These are phyloP conservation scores for Tarenaya hassleriana DNA, from an alignment of 345 rosid genomes.

Conservation along the genomic window DNA sequence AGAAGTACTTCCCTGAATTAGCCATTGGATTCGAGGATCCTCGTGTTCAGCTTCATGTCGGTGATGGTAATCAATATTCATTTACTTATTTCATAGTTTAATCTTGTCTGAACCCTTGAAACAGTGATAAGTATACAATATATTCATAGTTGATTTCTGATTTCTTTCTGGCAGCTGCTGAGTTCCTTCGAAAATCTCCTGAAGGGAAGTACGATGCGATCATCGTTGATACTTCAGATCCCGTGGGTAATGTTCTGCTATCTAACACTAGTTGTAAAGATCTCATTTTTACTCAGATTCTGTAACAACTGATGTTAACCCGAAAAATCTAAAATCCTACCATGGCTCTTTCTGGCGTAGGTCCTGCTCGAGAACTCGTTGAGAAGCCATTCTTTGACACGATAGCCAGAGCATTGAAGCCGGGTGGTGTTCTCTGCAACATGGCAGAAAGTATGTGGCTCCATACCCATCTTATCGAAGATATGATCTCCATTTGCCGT, in stretches of 20 bases:
- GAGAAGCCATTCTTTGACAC: constrained; percentile 92
- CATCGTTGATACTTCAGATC: constrained; percentile 94
- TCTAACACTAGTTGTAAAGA: no score
- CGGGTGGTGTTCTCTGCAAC: constrained; percentile 92
- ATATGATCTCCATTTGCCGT: constrained; percentile 62
- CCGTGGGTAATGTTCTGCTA: constrained; percentile 59
- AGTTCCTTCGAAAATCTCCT: constrained; percentile 57
- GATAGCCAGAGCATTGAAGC: constrained; percentile 69
- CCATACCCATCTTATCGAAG: constrained; percentile 88
- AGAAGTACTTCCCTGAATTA: constrained; percentile 74
- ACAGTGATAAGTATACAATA: neutral
- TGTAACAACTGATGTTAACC: no score
- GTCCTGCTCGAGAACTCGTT: constrained; percentile 92
- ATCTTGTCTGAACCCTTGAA: neutral
- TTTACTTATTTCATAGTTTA: neutral
- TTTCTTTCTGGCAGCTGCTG: constrained; percentile 55
- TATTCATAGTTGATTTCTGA: constrained; percentile 19
- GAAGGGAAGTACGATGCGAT: constrained; percentile 84
- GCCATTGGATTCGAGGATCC: constrained; percentile 91
- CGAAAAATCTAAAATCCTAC: neutral
- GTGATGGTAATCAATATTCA: constrained; percentile 63
- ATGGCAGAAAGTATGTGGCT: constrained; percentile 99
- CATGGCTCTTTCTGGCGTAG: constrained; percentile 31
- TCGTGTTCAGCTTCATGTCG: constrained; percentile 82
- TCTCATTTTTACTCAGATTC: no score